Percentiles rank a stretch among this genome's conserved stretches.
Conservation (phyloP, 2,329 filamentous ascomycete genomes). For the Aspergillus sp. region DNA sequence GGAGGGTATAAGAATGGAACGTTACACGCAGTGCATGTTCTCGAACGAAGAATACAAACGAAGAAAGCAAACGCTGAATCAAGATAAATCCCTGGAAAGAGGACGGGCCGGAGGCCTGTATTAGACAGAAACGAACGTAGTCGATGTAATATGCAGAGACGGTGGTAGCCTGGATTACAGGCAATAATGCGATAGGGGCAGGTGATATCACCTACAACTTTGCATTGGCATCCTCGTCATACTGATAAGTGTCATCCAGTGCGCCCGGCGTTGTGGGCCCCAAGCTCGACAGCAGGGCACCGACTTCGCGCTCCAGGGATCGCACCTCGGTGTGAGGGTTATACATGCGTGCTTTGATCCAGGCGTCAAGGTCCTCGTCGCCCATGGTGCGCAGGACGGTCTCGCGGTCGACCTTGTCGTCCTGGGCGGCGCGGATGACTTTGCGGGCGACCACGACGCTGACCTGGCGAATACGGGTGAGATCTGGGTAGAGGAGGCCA, state of each 20-base stretch:
- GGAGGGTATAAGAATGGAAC: no score
- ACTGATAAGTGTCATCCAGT: conserved; percentile 13
- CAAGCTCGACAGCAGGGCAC: conserved; percentile 32
- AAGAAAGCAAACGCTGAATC: no score
- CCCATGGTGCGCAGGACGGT: conserved; percentile 36
- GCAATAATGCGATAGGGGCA: no score
- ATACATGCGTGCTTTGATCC: conserved; percentile 44
- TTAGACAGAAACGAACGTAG: no score
- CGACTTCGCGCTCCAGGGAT: conserved; percentile 40
- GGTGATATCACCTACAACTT: conserved; percentile 15
- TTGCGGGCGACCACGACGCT: conserved; percentile 78
- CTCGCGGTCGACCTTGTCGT: conserved; percentile 60
- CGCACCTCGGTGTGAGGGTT: conserved; percentile 42
- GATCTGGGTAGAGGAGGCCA: conserved; percentile 82
- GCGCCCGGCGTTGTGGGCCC: conserved; percentile 7
- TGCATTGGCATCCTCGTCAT: conserved; percentile 25
- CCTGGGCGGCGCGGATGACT: conserved; percentile 85
- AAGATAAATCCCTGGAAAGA: no score
- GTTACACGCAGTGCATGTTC: no score
- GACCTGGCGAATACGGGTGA: conserved; percentile 85
- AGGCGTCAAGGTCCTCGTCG: conserved; percentile 38
- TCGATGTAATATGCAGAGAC: no score
- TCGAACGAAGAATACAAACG: no score
- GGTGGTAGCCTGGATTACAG: no score
- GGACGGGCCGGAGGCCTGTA: no score